phyloP scores from a whole-genome alignment of 176 grass and related monocot species.

The Lolium rigidum region DNA sequence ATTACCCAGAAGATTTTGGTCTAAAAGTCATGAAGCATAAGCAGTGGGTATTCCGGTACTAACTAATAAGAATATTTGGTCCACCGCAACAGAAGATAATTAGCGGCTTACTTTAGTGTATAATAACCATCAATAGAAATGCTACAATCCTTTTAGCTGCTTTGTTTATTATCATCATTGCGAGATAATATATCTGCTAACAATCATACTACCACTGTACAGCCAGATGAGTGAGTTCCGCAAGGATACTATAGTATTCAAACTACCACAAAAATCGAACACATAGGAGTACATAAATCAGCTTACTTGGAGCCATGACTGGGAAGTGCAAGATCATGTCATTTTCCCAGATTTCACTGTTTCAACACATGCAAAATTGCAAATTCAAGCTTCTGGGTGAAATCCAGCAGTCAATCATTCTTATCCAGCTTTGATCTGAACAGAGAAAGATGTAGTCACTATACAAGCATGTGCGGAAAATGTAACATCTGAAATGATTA shows the following conservation, averaged over 20 bases:
- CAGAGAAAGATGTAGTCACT: constrained; percentile 12
- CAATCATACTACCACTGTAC: not conserved
- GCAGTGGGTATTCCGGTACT: not conserved
- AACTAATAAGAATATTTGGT: constrained; percentile 9
- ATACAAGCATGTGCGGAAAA: constrained; percentile 23
- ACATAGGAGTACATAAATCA: constrained; percentile 31
- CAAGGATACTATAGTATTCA: constrained; percentile 28
- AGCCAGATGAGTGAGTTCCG: not conserved
- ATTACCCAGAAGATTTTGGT: constrained; percentile 12
- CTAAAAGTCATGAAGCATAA: constrained; percentile 1
- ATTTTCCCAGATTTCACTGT: constrained; percentile 92
- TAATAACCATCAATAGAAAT: constrained; percentile 1
- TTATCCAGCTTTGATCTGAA: constrained; percentile 91
- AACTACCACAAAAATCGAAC: not conserved
- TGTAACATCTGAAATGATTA: constrained; percentile 8
- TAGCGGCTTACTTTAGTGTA: not conserved
- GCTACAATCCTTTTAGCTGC: constrained; percentile 23
- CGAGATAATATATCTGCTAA: not conserved
- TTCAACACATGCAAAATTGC: constrained; percentile 91
- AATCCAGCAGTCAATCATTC: constrained; percentile 72
- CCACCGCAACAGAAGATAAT: constrained; percentile 2
- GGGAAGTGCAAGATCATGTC: constrained; percentile 95
- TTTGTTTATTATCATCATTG: not conserved
- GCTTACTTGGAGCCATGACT: constrained; percentile 88
- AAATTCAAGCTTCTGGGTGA: constrained; percentile 81